Evolutionary conservation across 345 rosid species (phyloP).

Genomic region (Pistacia integerrima): DNA sequence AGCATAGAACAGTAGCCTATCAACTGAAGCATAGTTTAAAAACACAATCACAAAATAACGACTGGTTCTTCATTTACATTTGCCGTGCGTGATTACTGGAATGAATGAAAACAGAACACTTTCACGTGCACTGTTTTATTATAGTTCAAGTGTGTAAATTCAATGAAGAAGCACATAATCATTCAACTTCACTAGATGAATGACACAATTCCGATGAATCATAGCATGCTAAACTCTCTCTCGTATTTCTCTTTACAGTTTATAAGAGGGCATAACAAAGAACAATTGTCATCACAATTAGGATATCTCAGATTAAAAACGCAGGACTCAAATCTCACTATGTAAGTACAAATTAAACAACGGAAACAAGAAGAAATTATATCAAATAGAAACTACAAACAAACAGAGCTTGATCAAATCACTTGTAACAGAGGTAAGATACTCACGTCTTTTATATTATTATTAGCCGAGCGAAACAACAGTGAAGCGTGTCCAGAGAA

Average conservation of each 20-base stretch:
- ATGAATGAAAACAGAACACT: not conserved
- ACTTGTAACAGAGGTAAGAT: not conserved
- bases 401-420: not conserved
- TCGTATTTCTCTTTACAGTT: not conserved
- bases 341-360: not conserved
- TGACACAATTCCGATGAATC: not conserved
- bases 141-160: not conserved
- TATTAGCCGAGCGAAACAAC: slow-evolving; percentile 11
- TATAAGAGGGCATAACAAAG: not conserved
- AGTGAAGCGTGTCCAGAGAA: slow-evolving; percentile 16
- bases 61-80: not conserved
- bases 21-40: not conserved
- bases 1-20: not conserved
- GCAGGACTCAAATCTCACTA: not conserved
- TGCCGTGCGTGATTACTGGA: not conserved
- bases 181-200: not conserved
- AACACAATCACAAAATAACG: not conserved
- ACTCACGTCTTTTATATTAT: slow-evolving; percentile 35
- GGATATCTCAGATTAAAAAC: not conserved
- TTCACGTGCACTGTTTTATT: not conserved
- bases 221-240: not conserved
- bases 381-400: not conserved
- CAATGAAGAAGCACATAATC: not conserved
- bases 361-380: not conserved
- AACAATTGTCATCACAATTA: no score